phyloP scores from a whole-genome alignment of 768 basidiomycete genomes.

The Flagelloscypha sp. region DNA sequence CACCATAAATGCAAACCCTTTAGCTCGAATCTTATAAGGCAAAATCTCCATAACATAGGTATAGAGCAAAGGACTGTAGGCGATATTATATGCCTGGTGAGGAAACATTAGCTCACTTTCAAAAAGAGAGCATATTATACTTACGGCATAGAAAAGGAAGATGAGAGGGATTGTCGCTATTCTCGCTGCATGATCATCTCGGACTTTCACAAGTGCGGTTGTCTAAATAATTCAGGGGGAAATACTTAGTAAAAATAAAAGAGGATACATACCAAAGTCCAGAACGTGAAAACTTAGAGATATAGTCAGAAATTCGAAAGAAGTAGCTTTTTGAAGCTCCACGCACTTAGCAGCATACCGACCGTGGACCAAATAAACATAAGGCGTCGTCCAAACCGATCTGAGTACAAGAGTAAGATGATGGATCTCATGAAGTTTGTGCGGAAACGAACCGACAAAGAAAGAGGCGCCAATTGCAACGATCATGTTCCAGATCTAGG shows the following conservation, averaged over 20 bases:
- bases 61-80: conserved; percentile 66
- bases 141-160: conserved; percentile 49
- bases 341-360: conserved; percentile 29
- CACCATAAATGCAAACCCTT: conserved; percentile 72
- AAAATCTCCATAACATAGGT: conserved; percentile 68
- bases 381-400: conserved; percentile 30
- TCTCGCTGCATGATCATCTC: too few relatives aligned
- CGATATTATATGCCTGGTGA: conserved; percentile 63
- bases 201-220: too few relatives aligned
- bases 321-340: conserved; percentile 27
- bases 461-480: conserved; percentile 53
- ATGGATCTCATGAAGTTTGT: conserved; percentile 60
- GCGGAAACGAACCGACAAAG: conserved; percentile 57
- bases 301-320: conserved; percentile 28
- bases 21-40: conserved; percentile 72
- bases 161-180: conserved; percentile 61
- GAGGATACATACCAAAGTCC: background rate
- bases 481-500: conserved; percentile 55
- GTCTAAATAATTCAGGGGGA: too few relatives aligned
- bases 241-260: background rate
- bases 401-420: conserved; percentile 44
- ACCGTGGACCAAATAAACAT: conserved; percentile 1
- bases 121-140: too few relatives aligned
- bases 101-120: too few relatives aligned
- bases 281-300: conserved; percentile 10